These are phyloP conservation scores for Aspergillus sp. DNA, from an alignment of 2,329 filamentous ascomycete genomes.

Conservation along the genomic window DNA sequence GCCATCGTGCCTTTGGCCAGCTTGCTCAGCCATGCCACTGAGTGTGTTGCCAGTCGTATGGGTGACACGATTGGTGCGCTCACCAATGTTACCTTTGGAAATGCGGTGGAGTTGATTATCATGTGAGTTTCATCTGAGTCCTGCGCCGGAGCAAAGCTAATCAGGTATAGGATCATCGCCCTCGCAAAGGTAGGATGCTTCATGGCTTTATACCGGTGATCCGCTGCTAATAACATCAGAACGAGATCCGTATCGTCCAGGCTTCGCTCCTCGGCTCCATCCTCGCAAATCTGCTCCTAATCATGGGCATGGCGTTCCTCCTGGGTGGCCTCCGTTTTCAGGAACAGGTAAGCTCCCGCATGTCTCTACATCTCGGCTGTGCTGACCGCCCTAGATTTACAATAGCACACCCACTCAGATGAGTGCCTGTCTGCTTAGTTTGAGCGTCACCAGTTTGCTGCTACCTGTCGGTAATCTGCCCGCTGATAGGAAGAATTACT, in stretches of 20 bases:
- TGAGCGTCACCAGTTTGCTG: slow-evolving; percentile 82
- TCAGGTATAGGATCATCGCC: background rate
- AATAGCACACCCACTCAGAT: slow-evolving; percentile 94
- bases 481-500: too few relatives aligned
- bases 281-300: slow-evolving; percentile 75
- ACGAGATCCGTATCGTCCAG: slow-evolving; percentile 85
- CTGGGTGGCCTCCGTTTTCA: slow-evolving; percentile 76
- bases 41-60: slow-evolving; percentile 62
- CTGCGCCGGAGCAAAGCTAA: background rate
- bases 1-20: slow-evolving; percentile 68
- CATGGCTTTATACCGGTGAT: background rate
- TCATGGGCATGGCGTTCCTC: slow-evolving; percentile 85
- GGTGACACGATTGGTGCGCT: slow-evolving; percentile 64
- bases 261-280: slow-evolving; percentile 85
- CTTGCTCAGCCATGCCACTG: slow-evolving; percentile 62
- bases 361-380: background rate
- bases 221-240: slow-evolving; percentile 26
- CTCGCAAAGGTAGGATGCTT: background rate
- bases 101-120: slow-evolving; percentile 71
- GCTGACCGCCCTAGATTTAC: slow-evolving; percentile 39
- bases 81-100: slow-evolving; percentile 69
- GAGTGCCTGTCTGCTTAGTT: slow-evolving; percentile 85
- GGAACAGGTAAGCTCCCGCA: slow-evolving; percentile 55
- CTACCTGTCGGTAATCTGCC: slow-evolving; percentile 53
- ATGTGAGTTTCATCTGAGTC: slow-evolving; percentile 36